Evolutionary conservation across 2,329 filamentous ascomycete genomes (phyloP).

Genomic region (Aspergillus calidoustus): DNA sequence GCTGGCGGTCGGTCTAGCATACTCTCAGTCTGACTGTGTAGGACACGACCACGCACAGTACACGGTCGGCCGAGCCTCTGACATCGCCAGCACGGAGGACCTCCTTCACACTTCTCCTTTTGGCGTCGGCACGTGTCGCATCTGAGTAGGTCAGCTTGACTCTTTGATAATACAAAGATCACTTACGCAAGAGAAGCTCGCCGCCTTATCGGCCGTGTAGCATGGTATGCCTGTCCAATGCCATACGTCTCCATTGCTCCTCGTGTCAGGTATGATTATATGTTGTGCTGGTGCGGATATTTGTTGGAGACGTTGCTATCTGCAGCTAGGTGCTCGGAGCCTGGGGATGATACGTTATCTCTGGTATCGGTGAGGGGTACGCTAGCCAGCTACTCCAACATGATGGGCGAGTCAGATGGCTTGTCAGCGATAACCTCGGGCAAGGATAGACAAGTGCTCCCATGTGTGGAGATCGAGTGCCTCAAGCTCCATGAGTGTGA

Average conservation of each 20-base stretch:
- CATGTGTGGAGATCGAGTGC: no score
- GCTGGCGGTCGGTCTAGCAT: no score
- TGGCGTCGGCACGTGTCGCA: slow-evolving; percentile 1
- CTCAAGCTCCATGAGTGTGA: no score
- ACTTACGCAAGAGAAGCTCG: neutral
- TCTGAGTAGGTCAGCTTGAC: neutral
- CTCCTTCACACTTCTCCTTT: slow-evolving; percentile 1
- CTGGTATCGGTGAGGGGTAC: neutral
- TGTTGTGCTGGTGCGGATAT: neutral
- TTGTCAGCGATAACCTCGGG: no score
- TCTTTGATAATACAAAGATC: no score
- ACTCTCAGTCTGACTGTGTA: neutral
- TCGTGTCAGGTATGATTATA: neutral
- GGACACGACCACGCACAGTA: neutral
- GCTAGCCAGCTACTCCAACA: neutral
- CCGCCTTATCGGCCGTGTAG: neutral
- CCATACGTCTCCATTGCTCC: neutral
- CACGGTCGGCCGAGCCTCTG: neutral
- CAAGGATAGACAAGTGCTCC: no score
- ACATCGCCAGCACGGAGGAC: slow-evolving; percentile 2
- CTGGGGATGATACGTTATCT: neutral
- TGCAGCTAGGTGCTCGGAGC: neutral
- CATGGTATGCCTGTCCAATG: neutral
- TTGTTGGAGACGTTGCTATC: neutral
- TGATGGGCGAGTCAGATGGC: neutral